A percentile compares a stretch with the other conserved stretches of the same genome.
Evolutionary conservation across 306 rosid species (phyloP).

Genomic region (Pueraria montana): DNA sequence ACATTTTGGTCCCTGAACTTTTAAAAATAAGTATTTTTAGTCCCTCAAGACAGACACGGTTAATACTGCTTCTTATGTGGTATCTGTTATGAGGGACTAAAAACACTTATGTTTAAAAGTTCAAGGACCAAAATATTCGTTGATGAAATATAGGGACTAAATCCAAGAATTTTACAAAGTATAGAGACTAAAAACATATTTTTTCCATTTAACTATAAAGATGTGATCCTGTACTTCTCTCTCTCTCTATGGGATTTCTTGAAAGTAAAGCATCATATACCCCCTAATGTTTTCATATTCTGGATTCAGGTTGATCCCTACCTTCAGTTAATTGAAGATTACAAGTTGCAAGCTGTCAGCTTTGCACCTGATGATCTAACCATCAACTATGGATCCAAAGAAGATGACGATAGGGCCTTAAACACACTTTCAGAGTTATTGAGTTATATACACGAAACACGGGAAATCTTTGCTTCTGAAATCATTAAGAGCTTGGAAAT

Average conservation of each 20-base stretch:
- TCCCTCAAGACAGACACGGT: too few species aligned
- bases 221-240: slow-evolving; percentile 31
- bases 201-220: not conserved
- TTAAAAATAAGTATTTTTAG: too few species aligned
- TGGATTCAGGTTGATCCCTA: slow-evolving; percentile 83
- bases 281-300: slow-evolving; percentile 32
- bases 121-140: too few species aligned
- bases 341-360: slow-evolving; percentile 71
- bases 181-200: too few species aligned
- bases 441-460: slow-evolving; percentile 58
- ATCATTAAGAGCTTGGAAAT: slow-evolving; percentile 69
- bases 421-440: slow-evolving; percentile 60
- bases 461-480: slow-evolving; percentile 71
- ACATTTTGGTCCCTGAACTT: too few species aligned
- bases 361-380: slow-evolving; percentile 50
- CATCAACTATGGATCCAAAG: slow-evolving; percentile 76
- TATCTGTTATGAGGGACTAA: too few species aligned
- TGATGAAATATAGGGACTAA: too few species aligned
- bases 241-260: not conserved
- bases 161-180: too few species aligned
- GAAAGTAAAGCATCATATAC: slow-evolving; percentile 14
- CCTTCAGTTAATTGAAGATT: slow-evolving; percentile 72
- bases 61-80: too few species aligned
- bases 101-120: too few species aligned
- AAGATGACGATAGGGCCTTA: slow-evolving; percentile 74